Evolutionary conservation across 2,329 filamentous ascomycete species (phyloP), one percentile per base, ranked within the genome.

Genomic region (Colletotrichum shisoi): DNA sequence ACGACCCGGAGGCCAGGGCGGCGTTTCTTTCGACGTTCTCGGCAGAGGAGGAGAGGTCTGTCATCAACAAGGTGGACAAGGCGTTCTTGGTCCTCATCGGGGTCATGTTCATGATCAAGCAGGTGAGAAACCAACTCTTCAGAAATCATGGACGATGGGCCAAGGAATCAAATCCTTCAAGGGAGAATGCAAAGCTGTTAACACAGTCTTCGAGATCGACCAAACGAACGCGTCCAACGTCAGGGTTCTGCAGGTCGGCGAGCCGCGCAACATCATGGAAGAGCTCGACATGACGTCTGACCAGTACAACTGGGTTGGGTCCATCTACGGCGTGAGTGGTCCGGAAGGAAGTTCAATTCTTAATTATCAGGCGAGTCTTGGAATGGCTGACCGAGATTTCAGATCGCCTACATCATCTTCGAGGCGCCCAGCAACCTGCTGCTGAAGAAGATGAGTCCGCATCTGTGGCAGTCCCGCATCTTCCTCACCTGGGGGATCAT

Each of bases 41-140:
- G 7, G 73, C 74, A 0, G 75, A 77, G 53, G 78, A 81, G 54
- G 79, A 79, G 56, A 74, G 72, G 39, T 65, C 70, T 0, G 78
- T 81, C 66, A 78, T 79, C 73, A 71, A 73, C 56, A 82, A 81
- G 67, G 78, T 82, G 4, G 75, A 80, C 57, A 63, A 70, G 53
- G 72, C 74, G 11, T 79, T 81, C 62, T 65, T 79, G 5, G 68
- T 75, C 17, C 71, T 81, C 8, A 79, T 81, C 45, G 79, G 76
- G 1, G 62, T 79, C 7, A 77, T 80, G 72, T 81, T 78, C 68
- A 74, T 81, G 71, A 76, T 81, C 57, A 82, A 82, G 57, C 76
- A 78, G 66, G 75, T 78, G 61, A 52, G 72, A n/a, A n/a, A n/a
- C n/a, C n/a, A n/a, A n/a, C n/a, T n/a, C n/a, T n/a, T n/a, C n/a